phyloP scores from a whole-genome alignment of 306 rosid genomes.

The Dalbergia oliveri region DNA sequence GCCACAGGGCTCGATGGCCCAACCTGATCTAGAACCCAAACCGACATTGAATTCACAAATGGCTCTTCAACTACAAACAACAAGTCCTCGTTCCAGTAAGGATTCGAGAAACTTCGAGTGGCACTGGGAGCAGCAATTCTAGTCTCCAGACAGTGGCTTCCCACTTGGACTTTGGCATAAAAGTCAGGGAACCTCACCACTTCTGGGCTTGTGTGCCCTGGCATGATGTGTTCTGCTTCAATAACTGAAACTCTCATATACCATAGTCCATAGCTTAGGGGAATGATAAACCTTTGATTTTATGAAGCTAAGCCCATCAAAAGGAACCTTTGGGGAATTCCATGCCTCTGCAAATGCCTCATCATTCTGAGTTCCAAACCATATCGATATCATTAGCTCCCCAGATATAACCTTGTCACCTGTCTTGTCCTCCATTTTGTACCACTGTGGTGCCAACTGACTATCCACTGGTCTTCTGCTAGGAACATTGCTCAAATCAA shows the following conservation, averaged over 20 bases:
- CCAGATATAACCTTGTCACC: background rate
- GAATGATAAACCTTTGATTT: background rate
- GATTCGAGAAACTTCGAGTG: slow-evolving; percentile 30
- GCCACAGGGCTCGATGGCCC: background rate
- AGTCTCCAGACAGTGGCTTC: background rate
- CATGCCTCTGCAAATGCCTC: slow-evolving; percentile 9
- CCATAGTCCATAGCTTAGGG: slow-evolving; percentile 32
- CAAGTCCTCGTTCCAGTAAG: slow-evolving; percentile 20
- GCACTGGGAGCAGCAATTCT: background rate
- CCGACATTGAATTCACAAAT: background rate
- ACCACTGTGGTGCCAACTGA: background rate
- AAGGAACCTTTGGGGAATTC: background rate
- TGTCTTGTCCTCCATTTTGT: background rate
- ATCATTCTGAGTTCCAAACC: slow-evolving; percentile 10
- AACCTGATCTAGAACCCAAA: background rate
- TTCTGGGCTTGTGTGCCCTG: slow-evolving; percentile 1
- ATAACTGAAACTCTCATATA: slow-evolving; percentile 13
- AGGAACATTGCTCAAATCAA: background rate
- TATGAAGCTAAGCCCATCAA: background rate
- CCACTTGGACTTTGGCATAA: slow-evolving; percentile 8
- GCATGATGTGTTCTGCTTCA: slow-evolving; percentile 32
- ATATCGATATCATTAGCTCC: background rate
- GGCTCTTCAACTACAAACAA: slow-evolving; percentile 1
- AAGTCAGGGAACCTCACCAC: slow-evolving; percentile 25
- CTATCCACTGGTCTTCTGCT: background rate